Evolutionary conservation across 2,329 filamentous ascomycete species (phyloP).

Genomic region (Cladobotryum protrusum): DNA sequence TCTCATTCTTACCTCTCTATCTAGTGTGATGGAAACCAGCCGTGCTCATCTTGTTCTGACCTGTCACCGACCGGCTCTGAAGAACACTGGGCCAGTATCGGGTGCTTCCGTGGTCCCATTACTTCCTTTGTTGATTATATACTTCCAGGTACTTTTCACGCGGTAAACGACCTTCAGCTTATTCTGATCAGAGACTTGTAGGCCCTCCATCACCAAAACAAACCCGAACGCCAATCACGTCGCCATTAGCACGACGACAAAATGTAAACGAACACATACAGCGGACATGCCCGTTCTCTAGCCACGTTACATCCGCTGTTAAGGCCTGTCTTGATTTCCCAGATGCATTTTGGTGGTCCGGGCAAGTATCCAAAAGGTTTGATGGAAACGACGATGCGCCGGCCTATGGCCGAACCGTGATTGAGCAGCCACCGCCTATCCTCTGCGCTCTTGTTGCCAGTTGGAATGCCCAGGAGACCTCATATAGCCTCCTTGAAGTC

Average conservation of each 20-base stretch:
- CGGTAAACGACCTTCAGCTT: constrained; percentile 16
- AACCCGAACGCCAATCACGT: constrained; percentile 44
- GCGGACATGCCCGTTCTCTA: constrained; percentile 36
- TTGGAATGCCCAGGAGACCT: constrained; percentile 42
- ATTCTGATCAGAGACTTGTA: constrained; percentile 16
- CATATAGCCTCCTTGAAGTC: constrained; percentile 48
- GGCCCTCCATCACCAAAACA: constrained; percentile 43
- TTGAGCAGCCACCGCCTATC: constrained; percentile 41
- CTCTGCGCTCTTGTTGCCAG: constrained; percentile 46
- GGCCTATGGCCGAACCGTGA: constrained; percentile 24
- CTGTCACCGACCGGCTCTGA: constrained; percentile 30
- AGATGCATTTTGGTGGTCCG: constrained; percentile 54
- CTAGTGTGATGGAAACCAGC: constrained; percentile 47
- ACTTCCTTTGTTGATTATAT: constrained; percentile 42
- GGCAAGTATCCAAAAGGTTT: constrained; percentile 35
- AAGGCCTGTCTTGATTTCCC: constrained; percentile 45
- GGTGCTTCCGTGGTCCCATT: constrained; percentile 46
- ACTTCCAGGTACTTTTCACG: constrained; percentile 38
- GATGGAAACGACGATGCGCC: constrained; percentile 14
- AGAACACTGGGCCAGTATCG: constrained; percentile 43
- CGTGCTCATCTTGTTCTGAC: constrained; percentile 42
- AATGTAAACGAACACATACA: constrained; percentile 49
- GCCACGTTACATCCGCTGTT: constrained; percentile 35
- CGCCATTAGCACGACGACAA: constrained; percentile 42
- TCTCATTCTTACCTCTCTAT: background rate